Percentiles rank a stretch among this genome's conserved stretches.
Conservation (phyloP, 2,329 filamentous ascomycete species). For the Elsinoe fawcettii region DNA sequence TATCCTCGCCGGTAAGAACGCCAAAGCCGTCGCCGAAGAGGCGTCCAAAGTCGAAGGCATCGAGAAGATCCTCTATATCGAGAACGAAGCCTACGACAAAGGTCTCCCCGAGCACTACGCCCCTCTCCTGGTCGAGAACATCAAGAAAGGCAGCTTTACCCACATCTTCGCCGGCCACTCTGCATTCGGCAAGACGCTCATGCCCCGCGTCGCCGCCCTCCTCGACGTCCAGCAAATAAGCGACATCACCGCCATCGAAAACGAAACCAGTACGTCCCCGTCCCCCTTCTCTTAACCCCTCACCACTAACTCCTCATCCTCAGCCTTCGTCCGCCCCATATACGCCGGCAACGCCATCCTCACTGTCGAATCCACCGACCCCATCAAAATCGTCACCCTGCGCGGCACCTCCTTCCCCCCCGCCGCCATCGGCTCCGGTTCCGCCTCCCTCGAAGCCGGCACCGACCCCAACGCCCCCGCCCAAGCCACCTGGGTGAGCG, state of each 20-base stretch:
- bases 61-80: slow-evolving; percentile 82
- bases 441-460: slow-evolving; percentile 70
- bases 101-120: slow-evolving; percentile 90
- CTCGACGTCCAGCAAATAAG: slow-evolving; percentile 90
- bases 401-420: slow-evolving; percentile 86
- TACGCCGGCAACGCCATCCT: slow-evolving; percentile 97
- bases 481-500: slow-evolving; percentile 81
- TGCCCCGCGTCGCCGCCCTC: slow-evolving; percentile 85
- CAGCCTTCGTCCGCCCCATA: slow-evolving; percentile 85
- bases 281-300: neutral
- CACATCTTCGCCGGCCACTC: slow-evolving; percentile 87
- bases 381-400: slow-evolving; percentile 82
- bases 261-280: slow-evolving; percentile 60
- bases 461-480: slow-evolving; percentile 70
- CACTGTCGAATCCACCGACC: slow-evolving; percentile 83
- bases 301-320: slow-evolving; percentile 1
- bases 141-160: slow-evolving; percentile 89
- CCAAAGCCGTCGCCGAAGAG: slow-evolving; percentile 68
- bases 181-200: slow-evolving; percentile 89
- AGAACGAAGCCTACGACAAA: slow-evolving; percentile 89
- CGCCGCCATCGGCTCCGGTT: slow-evolving; percentile 62
- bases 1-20: slow-evolving; percentile 75
- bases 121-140: slow-evolving; percentile 88
- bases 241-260: slow-evolving; percentile 78
- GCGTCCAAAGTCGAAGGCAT: slow-evolving; percentile 83